Evolutionary conservation across 2,329 filamentous ascomycete species (phyloP), one percentile per base, ranked within the genome.

Genomic region (Myriosclerotinia curreyana): DNA sequence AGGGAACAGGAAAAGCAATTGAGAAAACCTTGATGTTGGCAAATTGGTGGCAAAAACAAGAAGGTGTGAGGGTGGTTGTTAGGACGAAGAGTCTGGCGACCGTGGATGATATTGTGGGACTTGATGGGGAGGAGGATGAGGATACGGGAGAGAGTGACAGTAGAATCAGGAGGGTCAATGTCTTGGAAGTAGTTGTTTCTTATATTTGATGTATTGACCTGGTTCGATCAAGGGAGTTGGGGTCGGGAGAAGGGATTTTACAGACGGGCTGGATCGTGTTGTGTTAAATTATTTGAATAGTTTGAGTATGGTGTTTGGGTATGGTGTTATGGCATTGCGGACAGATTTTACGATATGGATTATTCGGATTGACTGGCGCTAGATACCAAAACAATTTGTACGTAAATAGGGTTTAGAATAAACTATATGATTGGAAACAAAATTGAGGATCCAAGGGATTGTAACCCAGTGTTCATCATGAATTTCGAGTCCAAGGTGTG

Each of bases 51-150:
- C 65, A 69, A 58, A 61, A 60, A 11, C 64, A 74, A 62, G 71
- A 68, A 22, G 72, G 68, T 44, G 69, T 73, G n/a, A 59, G 58
- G 25, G 72, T 75, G 11, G 62, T 55, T 48, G 31, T 75, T 9
- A 66, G 69, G 65, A 75, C 74, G 50, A 71, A 69, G 44, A 72
- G 71, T 68, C 70, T 74, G 15, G 74, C 73, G 28, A 70, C 74
- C 46, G 67, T 75, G 42, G 74, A 75, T 70, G 74, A 75, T 71
- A 66, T 75, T 28, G 68, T 74, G 44, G 44, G 52, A 20, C 48
- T 64, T 58, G 59, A 51, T 51, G 66, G 63, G 53, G 64, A 53
- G 22, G 69, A 58, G 14, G 66, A 31, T 52, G 66, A 68, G 48
- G 64, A 56, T 15, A 67, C 53, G n/a, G 66, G 62, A 64, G 67